A percentile compares a stretch with the other conserved stretches of the same genome.
These are phyloP conservation scores for Rutstroemia sp. DNA, from an alignment of 2,329 filamentous ascomycete species.

Conservation along the genomic window DNA sequence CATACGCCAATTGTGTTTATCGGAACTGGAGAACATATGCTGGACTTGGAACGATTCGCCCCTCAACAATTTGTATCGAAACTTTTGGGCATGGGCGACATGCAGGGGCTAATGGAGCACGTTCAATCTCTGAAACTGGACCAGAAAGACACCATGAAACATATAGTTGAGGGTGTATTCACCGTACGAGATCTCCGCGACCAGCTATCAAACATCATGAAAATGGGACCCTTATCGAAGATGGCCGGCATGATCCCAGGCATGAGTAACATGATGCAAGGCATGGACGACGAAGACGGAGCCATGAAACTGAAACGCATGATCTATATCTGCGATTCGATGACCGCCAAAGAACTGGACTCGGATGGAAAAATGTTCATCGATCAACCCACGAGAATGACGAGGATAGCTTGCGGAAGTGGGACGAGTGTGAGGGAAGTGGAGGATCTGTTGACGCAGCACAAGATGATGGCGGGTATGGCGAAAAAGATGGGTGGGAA, in stretches of 20 bases:
- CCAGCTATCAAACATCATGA: constrained; percentile 97
- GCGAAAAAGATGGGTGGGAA: constrained; percentile 98
- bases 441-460: constrained; percentile 94
- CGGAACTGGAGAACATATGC: constrained; percentile 93
- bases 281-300: constrained; percentile 97
- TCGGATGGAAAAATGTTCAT: constrained; percentile 91
- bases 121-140: constrained; percentile 93
- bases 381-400: constrained; percentile 88
- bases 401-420: constrained; percentile 79
- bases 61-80: constrained; percentile 92
- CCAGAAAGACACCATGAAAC: constrained; percentile 98
- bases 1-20: constrained; percentile 97
- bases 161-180: constrained; percentile 94
- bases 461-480: constrained; percentile 98
- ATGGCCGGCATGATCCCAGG: constrained; percentile 99
- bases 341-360: constrained; percentile 94
- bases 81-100: constrained; percentile 93
- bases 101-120: constrained; percentile 90
- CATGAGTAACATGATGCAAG: constrained; percentile 85
- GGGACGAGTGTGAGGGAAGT: constrained; percentile 90
- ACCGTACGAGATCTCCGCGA: constrained; percentile 90
- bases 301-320: constrained; percentile 88
- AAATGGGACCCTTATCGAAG: constrained; percentile 96
- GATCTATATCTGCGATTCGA: constrained; percentile 98
- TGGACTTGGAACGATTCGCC: constrained; percentile 88